A percentile compares a stretch with the other conserved stretches of the same genome.
phyloP scores from a whole-genome alignment of 371 early-diverging fungal species.

The Mortierella sp. region DNA sequence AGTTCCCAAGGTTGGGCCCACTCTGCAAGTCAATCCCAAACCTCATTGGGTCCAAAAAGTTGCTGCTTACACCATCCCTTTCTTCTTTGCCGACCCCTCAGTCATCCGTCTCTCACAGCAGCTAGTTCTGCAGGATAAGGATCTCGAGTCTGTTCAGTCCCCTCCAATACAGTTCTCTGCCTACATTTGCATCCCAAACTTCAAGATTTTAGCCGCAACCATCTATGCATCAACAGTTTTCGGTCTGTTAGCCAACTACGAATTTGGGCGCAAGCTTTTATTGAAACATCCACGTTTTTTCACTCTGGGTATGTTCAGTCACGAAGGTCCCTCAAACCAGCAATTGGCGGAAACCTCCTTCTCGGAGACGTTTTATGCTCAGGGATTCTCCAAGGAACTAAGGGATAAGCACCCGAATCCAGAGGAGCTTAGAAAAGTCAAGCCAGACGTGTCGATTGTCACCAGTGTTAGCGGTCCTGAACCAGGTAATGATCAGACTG shows the following conservation, averaged over 20 bases:
- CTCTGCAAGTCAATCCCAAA: slow-evolving; percentile 59
- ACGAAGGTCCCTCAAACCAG: slow-evolving; percentile 67
- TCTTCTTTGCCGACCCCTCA: slow-evolving; percentile 71
- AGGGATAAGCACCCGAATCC: slow-evolving; percentile 17
- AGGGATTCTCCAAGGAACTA: slow-evolving; percentile 61
- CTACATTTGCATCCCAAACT: slow-evolving; percentile 66
- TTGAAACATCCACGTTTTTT: slow-evolving; percentile 70
- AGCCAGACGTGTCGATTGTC: slow-evolving; percentile 61
- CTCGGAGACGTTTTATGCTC: slow-evolving; percentile 64
- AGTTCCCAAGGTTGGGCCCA: slow-evolving; percentile 62
- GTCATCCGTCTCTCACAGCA: slow-evolving; percentile 71
- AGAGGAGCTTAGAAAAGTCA: slow-evolving; percentile 25
- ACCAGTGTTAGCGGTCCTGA: slow-evolving; percentile 72
- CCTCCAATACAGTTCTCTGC: slow-evolving; percentile 73
- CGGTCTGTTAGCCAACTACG: slow-evolving; percentile 63
- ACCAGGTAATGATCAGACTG: slow-evolving; percentile 53
- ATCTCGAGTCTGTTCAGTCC: slow-evolving; percentile 44
- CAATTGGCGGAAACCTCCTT: slow-evolving; percentile 70
- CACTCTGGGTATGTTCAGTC: slow-evolving; percentile 66
- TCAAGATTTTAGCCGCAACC: slow-evolving; percentile 58
- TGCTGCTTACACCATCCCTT: slow-evolving; percentile 67
- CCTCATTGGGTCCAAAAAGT: slow-evolving; percentile 62
- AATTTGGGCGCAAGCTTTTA: slow-evolving; percentile 70
- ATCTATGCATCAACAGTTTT: slow-evolving; percentile 61
- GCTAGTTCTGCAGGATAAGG: slow-evolving; percentile 52